Base-by-base conservation (phyloP, 192 early-diverging fungal genomes). In the Umbelopsis vinacea region DNA sequence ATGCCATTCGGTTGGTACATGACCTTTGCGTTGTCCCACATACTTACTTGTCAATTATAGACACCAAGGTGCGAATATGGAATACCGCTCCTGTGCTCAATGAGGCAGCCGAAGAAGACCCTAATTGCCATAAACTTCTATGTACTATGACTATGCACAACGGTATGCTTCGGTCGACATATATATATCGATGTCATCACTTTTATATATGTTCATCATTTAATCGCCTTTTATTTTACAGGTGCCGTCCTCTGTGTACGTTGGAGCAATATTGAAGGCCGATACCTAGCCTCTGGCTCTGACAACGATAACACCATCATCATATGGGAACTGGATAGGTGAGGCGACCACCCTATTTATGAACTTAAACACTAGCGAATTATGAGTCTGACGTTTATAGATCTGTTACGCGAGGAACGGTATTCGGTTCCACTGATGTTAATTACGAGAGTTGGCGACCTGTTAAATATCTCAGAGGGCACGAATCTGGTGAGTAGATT, bases 11-110 rank as follows among this genome's bases (percentile, higher is more conserved):
- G 15, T 48, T 35, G 38, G 26, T 21, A 8, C 8, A 45, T 46
- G 57, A 63, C 55, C 43, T 43, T 6, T 54, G 37, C 46, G 6
- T 68, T 35, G 14, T 4, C 4, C 22, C 29, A 26, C 43, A 23
- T 24, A n/a, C 6, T 50, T 14, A 66, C 4, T 68, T 19, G 21
- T 38, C 6, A 24, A 46, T 53, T 69, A 6, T 86, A 93, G 97
- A 97, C 86, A 84, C 84, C 57, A 94, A 92, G 69, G 86, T 98
- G 47, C 94, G 90, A 68, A 83, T 99, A n/a, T 98, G 97, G 97
- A 94, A 89, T 75, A 83, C 89, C 8, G 81, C 55, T 0, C 85
- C 92, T 0, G 83, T 96, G 6, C 70, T 82, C 5, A 79, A 90
- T 57, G 81, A 76, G 24, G 76, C 75, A 4, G 72, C 80, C 35